Evolutionary conservation across 805 yeast genomes (phyloP).

Genomic region (Schwanniomyces yamadae): DNA sequence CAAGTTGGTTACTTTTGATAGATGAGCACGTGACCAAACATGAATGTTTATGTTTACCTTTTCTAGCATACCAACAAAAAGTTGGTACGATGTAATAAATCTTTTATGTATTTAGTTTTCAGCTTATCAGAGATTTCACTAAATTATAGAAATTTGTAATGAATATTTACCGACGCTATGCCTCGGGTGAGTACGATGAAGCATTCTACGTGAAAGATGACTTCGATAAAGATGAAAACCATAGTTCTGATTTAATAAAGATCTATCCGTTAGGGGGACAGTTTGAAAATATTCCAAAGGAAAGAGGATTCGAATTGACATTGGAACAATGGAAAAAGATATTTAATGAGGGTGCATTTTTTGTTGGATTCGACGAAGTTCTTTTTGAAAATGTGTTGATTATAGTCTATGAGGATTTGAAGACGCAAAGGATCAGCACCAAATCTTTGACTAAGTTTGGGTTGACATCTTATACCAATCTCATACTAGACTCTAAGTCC

Average conservation of each 20-base stretch:
- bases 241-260: constrained; percentile 9
- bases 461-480: constrained; percentile 52
- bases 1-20: constrained; percentile 49
- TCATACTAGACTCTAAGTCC: constrained; percentile 60
- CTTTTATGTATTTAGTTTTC: not conserved
- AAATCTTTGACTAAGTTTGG: constrained; percentile 67
- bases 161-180: constrained; percentile 40
- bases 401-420: constrained; percentile 50
- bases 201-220: constrained; percentile 7
- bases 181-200: constrained; percentile 36
- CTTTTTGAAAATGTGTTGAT: constrained; percentile 47
- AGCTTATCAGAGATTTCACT: not conserved
- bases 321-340: constrained; percentile 37
- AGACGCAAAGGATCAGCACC: constrained; percentile 48
- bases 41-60: constrained; percentile 6
- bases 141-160: constrained; percentile 12
- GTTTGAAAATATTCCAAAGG: constrained; percentile 16
- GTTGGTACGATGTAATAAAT: not conserved
- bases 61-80: constrained; percentile 1
- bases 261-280: constrained; percentile 27
- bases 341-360: constrained; percentile 52
- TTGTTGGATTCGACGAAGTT: constrained; percentile 51
- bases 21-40: constrained; percentile 4
- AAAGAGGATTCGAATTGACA: not conserved
- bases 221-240: not conserved